Evolutionary conservation across 2,329 filamentous ascomycete species (phyloP), one percentile per base, ranked within the genome.

Genomic region (Cordyceps javanica): DNA sequence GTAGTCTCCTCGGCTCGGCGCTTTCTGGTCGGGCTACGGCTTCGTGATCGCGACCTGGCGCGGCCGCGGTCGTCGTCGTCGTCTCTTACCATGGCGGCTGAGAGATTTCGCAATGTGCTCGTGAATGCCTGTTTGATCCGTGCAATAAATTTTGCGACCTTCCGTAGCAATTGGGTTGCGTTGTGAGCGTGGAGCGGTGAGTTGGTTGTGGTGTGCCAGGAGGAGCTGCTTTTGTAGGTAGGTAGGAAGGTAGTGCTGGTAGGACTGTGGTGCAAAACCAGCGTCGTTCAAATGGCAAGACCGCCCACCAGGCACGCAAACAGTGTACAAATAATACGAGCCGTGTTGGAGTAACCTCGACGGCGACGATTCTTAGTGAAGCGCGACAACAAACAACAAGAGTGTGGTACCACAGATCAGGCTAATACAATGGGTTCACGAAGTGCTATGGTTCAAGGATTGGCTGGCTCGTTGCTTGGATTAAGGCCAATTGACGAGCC

Each of bases 1-100:
- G 69, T 67, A 32, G 58, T 60, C 59, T 64, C 66, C 57, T 70
- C 64, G 61, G 65, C 70, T 59, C 61, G 65, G 57, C 71, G 67
- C 62, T 72, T 70, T 38, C 48, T 57, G 11, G 60, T 54, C 32
- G 44, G 50, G 51, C 36, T 50, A 46, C 54, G 54, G 54, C 49
- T 61, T 64, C 50, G 48, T 60, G 28, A 51, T 32, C n/a, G 59
- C 32, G 14, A 53, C 28, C 34, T 45, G 52, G 19, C 23, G 14
- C 34, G 42, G 16, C 14, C 34, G 14, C 26, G 19, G 14, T 36
- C 28, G 28, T 38, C 42, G 19, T 50, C 28, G 16, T 60, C 53
- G 52, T 62, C 56, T 50, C 57, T 53, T 16, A 57, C 51, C 59
- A 62, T 62, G 46, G 39, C 48, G 26, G 21, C 23, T 42, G 21